Evolutionary conservation across 73 alveolate genomes (phyloP).

Genomic region (Blepharisma stoltei): DNA sequence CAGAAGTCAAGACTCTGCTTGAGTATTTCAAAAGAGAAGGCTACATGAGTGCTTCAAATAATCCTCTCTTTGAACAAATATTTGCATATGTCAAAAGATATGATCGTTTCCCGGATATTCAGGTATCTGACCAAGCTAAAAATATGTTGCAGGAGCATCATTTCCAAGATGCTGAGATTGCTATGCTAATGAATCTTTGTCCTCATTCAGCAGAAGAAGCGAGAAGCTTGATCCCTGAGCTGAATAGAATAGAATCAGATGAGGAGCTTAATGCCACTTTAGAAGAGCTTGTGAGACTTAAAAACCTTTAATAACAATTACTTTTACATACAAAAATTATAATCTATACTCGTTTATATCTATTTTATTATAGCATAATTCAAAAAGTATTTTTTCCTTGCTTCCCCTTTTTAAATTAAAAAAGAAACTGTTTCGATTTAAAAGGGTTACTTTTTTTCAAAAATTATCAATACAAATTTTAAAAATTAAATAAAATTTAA

Average conservation of each 20-base stretch:
- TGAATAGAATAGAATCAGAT: background rate
- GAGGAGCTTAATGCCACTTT: background rate
- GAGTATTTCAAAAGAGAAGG: slow-evolving; percentile 20
- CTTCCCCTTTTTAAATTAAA: no score
- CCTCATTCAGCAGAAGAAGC: slow-evolving; percentile 16
- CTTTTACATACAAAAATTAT: no score
- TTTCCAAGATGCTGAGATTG: background rate
- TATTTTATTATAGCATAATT: no score
- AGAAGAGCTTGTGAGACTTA: slow-evolving; percentile 22
- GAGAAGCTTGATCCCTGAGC: slow-evolving; percentile 12
- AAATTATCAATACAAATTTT: no score
- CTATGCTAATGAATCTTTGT: slow-evolving; percentile 10
- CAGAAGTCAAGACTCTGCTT: slow-evolving; percentile 7
- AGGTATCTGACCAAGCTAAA: slow-evolving; percentile 11
- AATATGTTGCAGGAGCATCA: background rate
- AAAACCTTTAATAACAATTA: background rate
- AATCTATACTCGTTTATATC: no score
- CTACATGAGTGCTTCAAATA: background rate
- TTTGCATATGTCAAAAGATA: slow-evolving; percentile 8
- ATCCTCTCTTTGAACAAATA: slow-evolving; percentile 17
- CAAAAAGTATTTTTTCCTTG: no score
- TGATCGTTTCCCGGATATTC: slow-evolving; percentile 23
- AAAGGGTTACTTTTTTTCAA: no score
- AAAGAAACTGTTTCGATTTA: no score
- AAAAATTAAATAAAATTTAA: no score